Base-by-base conservation (phyloP, 768 basidiomycete species). In the Pleurotus citrinopileatus region DNA sequence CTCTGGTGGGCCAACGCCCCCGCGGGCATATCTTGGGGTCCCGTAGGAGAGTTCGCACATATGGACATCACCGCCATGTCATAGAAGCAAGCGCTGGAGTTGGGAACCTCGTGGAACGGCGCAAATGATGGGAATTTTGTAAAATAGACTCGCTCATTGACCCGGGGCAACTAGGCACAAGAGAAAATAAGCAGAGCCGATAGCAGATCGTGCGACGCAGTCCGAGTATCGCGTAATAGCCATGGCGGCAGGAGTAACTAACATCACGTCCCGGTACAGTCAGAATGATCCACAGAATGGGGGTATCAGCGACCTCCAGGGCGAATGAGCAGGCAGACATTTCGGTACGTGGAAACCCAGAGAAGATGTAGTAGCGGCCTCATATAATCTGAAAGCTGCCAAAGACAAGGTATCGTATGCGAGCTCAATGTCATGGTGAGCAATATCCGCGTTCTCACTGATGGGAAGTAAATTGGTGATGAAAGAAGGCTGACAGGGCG, bases 211-310 rank as follows among this genome's bases (percentile, higher is more conserved):
- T 47, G 45, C 45, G 45, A 47, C 25, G n/a, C 45, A 29, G 26
- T 28, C 45, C 45, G 45, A 47, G 27, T 47, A 47, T 47, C 45
- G 45, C 45, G 45, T 47, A 47, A 47, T 47, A 47, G 15, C 20
- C n/a, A 47, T 15, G 27, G n/a, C 45, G 45, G 23, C 45, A 20
- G 27, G 23, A 29, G 26, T 15, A 47, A 28, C n/a, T n/a, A n/a
- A n/a, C n/a, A n/a, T n/a, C n/a, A n/a, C n/a, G n/a, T n/a, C n/a
- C n/a, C 27, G 17, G 25, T 13, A 19, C 10, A 29, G 3, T 6
- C 28, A n/a, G 45, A 26, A 47, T 47, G 20, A 29, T 26, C 23
- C 27, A 29, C 8, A 25, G 25, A n/a, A 40, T 40, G 38, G 38
- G 19, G 38, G 15, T 40, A 40, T 40, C 38, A 40, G 6, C 7